Evolutionary conservation across 306 rosid species (phyloP).

Genomic region (Lathyrus sativus): DNA sequence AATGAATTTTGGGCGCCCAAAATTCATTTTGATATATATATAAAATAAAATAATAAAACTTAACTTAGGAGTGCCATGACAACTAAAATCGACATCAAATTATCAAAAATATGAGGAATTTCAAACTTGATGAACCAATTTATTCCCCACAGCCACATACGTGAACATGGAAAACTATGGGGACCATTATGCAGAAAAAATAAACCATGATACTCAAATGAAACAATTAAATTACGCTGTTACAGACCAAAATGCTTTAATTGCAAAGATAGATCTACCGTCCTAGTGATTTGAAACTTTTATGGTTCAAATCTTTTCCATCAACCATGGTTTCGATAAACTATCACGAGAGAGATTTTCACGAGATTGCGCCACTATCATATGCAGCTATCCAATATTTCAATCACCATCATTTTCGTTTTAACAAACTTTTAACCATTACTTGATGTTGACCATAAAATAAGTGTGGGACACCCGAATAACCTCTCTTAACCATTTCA

Average conservation of each 20-base stretch:
- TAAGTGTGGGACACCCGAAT: conserved; percentile 3
- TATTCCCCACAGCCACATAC: conserved; percentile 13
- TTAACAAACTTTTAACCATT: conserved; percentile 25
- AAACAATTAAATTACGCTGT: conserved; percentile 3
- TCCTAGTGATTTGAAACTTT: too few relatives aligned
- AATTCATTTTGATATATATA: too few relatives aligned
- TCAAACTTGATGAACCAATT: conserved; percentile 17
- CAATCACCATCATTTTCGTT: conserved; percentile 17
- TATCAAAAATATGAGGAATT: conserved; percentile 3
- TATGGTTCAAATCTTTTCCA: conserved; percentile 3
- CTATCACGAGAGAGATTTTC: background rate
- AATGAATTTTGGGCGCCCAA: too few relatives aligned
- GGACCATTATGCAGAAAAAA: background rate
- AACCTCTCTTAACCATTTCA: conserved; percentile 36
- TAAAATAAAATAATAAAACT: too few relatives aligned
- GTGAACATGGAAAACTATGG: background rate
- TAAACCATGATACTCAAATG: background rate
- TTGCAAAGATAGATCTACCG: too few relatives aligned
- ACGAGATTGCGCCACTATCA: background rate
- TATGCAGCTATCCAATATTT: conserved; percentile 4
- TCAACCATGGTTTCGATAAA: conserved; percentile 18
- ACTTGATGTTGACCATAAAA: conserved; percentile 26
- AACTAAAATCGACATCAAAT: conserved; percentile 25
- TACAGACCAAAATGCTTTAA: conserved; percentile 5
- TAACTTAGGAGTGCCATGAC: conserved; percentile 7